Evolutionary conservation across 2,329 filamentous ascomycete genomes (phyloP), one percentile per base, ranked within the genome.

Genomic region (Penicillium palitans): DNA sequence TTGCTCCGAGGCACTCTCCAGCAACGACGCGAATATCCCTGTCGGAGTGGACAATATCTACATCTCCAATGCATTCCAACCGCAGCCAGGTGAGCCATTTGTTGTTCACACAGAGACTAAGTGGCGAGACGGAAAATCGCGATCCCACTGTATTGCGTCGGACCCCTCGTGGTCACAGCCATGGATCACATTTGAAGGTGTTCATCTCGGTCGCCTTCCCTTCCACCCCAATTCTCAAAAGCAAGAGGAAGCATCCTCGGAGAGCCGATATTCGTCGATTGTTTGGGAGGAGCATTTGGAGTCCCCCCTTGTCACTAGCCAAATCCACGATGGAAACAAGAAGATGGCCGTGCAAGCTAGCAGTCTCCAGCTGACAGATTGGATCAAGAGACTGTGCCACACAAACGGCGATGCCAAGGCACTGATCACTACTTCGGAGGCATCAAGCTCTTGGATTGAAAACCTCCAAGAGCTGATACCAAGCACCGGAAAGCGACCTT

Each of bases 161-260:
- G 55, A 66, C 29, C 55, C 60, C 1, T 59, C 55, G 3, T 58
- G 60, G 58, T 56, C 56, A 7, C 35, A 61, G n/a, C 65, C 63
- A 4, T 60, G 65, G 58, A 60, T 67, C 6, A 58, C 58, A 2
- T 62, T 66, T 10, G 57, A 66, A 39, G 65, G 65, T 31, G 60
- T 66, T n/a, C 61, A 58, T 17, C 61, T 66, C 6, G 64, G 64
- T 7, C 60, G 52, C 15, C 60, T 66, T 31, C 63, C 64, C 12
- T 60, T 62, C 58, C 59, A 62, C 31, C 42, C 61, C 6, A 60
- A 59, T 25, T 51, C 52, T 2, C 55, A 54, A 27, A 62, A 61
- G 35, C 37, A 56, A 19, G 52, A 59, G n/a, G 49, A 61, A 40
- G 15, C 29, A 0, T 17, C 37, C 6, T 51, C 49, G 1, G 47